Conservation (phyloP, 495 filamentous ascomycete genomes). For the Amphirosellinia nigrospora region DNA sequence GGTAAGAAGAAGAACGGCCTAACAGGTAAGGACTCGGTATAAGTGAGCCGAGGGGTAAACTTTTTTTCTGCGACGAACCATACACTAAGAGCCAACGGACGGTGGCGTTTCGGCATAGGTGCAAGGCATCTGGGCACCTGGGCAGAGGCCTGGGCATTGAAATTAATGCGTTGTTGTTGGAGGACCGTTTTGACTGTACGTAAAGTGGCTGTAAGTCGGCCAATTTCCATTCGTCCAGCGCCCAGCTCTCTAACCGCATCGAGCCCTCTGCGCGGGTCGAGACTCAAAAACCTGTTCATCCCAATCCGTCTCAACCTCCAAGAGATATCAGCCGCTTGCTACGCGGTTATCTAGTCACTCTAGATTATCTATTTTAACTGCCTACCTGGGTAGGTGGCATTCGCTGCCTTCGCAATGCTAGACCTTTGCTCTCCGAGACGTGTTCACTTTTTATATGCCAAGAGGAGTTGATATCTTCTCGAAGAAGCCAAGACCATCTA, state of each 20-base stretch:
- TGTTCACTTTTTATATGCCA: slow-evolving; percentile 15
- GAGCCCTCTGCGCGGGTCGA: neutral
- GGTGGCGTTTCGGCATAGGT: slow-evolving; percentile 11
- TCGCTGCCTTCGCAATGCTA: neutral
- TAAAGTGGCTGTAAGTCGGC: neutral
- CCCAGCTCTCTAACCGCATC: slow-evolving; percentile 21
- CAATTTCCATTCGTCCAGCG: slow-evolving; percentile 11
- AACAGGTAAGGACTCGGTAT: neutral
- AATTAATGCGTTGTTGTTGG: slow-evolving; percentile 10
- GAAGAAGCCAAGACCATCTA: slow-evolving; percentile 18
- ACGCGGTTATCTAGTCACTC: slow-evolving; percentile 10
- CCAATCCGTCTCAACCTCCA: slow-evolving; percentile 11
- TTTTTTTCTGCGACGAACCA: neutral
- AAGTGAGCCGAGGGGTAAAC: slow-evolving; percentile 10
- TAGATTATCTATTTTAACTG: neutral
- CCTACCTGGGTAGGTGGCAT: slow-evolving; percentile 15
- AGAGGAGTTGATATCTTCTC: slow-evolving; percentile 11
- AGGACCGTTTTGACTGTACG: neutral
- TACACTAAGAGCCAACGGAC: neutral
- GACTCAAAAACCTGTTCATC: neutral
- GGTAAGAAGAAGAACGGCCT: neutral
- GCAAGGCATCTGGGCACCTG: neutral
- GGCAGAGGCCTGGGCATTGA: slow-evolving; percentile 6
- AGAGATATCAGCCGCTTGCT: neutral
- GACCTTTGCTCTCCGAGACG: neutral